phyloP scores from a whole-genome alignment of 2,329 filamentous ascomycete species.

The Neurospora sp. region DNA sequence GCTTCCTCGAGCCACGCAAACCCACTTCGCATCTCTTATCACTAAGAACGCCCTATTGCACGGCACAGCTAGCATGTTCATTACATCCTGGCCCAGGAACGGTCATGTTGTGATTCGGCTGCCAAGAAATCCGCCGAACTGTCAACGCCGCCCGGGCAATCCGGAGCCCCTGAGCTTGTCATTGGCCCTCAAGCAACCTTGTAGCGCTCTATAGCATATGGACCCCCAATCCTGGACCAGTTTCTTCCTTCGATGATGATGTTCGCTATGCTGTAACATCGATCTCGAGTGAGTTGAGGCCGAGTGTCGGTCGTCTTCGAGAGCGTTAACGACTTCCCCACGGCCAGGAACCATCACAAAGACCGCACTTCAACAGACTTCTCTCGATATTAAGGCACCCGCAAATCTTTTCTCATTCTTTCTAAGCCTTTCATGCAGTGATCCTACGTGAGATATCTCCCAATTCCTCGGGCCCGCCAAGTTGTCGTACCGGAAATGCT shows the following conservation, averaged over 20 bases:
- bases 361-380: neutral
- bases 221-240: no score
- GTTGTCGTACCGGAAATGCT: neutral
- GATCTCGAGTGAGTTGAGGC: neutral
- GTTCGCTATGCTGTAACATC: no score
- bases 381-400: neutral
- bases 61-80: neutral
- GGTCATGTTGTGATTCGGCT: neutral
- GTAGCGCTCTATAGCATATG: no score
- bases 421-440: neutral
- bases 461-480: neutral
- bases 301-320: neutral
- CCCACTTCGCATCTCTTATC: neutral
- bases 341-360: neutral
- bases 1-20: no score
- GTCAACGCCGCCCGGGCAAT: neutral
- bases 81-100: neutral
- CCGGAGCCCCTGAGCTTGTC: neutral
- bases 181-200: no score
- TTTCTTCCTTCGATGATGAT: no score
- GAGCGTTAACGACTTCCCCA: neutral
- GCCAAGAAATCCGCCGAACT: neutral
- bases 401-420: neutral
- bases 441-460: neutral
- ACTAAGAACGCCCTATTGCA: neutral